Percentiles rank a stretch among this genome's conserved stretches.
Evolutionary conservation across 345 rosid genomes (phyloP).

Genomic region (Populus simonii): DNA sequence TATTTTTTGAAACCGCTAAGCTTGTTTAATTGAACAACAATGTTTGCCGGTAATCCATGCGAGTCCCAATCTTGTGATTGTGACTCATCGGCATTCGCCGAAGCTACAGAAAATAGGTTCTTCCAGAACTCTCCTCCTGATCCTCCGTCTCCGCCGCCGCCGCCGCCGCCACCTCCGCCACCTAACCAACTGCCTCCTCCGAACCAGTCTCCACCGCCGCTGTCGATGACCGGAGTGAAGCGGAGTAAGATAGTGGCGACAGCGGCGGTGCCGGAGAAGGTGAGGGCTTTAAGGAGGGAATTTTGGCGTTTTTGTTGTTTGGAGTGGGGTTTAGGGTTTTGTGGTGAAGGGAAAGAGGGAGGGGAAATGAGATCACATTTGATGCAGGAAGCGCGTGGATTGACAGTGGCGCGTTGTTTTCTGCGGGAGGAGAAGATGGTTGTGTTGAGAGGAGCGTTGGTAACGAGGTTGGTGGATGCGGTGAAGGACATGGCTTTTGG

Average conservation of each 20-base stretch:
- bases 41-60: conserved; percentile 88
- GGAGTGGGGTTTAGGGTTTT: conserved; percentile 8
- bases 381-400: conserved; percentile 16
- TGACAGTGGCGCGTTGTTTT: conserved; percentile 2
- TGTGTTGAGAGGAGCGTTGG: conserved; percentile 11
- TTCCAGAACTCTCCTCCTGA: conserved; percentile 56
- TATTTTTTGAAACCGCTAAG: conserved; percentile 85
- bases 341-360: conserved; percentile 6
- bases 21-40: conserved; percentile 69
- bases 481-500: conserved; percentile 23
- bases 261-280: conserved; percentile 42
- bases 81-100: conserved; percentile 75
- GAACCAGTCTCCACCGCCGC: conserved; percentile 29
- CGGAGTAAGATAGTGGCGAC: conserved; percentile 55
- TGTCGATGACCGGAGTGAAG: conserved; percentile 33
- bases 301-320: conserved; percentile 19
- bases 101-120: conserved; percentile 40
- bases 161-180: conserved; percentile 47
- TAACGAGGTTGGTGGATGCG: conserved; percentile 12
- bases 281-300: conserved; percentile 41
- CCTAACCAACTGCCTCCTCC: conserved; percentile 39
- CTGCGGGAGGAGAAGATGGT: conserved; percentile 16
- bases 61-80: conserved; percentile 79
- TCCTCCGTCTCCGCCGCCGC: conserved; percentile 41
- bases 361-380: conserved; percentile 21